Evolutionary conservation across 2,329 filamentous ascomycete genomes (phyloP), one percentile per base, ranked within the genome.

Genomic region (Ascomycota sp.): DNA sequence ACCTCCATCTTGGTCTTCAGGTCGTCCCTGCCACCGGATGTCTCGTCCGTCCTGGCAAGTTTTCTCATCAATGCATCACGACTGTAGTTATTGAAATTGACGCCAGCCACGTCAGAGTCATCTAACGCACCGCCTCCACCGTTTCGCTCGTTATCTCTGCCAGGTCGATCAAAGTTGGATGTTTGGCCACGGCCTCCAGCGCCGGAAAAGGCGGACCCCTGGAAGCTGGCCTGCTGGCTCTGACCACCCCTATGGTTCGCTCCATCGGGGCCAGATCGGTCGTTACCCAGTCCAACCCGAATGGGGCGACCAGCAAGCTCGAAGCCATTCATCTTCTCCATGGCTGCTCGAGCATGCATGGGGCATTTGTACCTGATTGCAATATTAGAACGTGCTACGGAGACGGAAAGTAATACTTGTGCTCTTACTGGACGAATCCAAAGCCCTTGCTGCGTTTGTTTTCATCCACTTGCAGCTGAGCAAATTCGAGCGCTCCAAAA

Each of bases 31-130:
- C 65, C 59, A 44, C 69, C 67, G 42, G 65, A 58, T 36, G 64
- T 57, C 50, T 95, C 83, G 57, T 95, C 85, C 59, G 79, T 86
- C 65, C 89, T 76, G 50, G 89, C 85, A 56, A 98, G 79, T 61
- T 95, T 94, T 55, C 82, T 74, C 89, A 98, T 98, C 57, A 98
- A 75, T 49, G 85, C 81, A 61, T 95, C 83, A 59, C 89, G 81
- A 65, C 82, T 93, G 63, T 92, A 94, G 56, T 94, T 94, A 68
- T 83, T 93, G 76, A 95, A 95, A 59, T 95, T 95, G 56, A 98
- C 86, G 48, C 89, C 89, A 30, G 80, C 82, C 50, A 98, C 89
- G 53, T 98, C 89, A 37, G 85, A 92, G 50, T 98, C 89, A 56
- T 98, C 89, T 30, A 98, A 64, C 44, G 89, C 89, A 58, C 85